Evolutionary conservation across 306 rosid species (phyloP).

Genomic region (Arachis stenosperma): DNA sequence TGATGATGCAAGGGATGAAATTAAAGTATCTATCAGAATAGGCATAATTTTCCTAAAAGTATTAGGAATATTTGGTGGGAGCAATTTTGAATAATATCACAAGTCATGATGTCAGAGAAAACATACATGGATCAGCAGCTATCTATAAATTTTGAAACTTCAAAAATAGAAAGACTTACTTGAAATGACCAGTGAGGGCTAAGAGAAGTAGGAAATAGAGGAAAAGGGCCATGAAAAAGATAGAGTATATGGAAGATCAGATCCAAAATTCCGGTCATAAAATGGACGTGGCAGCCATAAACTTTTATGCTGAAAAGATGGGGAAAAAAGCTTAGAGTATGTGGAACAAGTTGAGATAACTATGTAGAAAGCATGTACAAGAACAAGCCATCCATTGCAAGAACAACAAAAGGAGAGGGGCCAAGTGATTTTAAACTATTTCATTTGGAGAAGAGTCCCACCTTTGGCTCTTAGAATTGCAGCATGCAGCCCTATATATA

Average conservation of each 20-base stretch:
- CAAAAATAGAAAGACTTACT: slow-evolving; percentile 55
- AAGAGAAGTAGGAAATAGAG: slow-evolving; percentile 58
- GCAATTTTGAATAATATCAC: slow-evolving; percentile 81
- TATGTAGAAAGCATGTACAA: too few relatives aligned
- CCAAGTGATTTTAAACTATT: too few relatives aligned
- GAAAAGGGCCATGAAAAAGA: slow-evolving; percentile 52
- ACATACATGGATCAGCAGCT: not conserved
- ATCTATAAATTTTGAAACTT: not conserved
- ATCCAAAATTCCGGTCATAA: too few relatives aligned
- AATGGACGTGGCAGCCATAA: too few relatives aligned
- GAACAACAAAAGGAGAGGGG: too few relatives aligned
- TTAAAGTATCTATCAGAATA: slow-evolving; percentile 91
- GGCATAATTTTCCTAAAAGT: slow-evolving; percentile 97
- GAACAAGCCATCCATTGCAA: too few relatives aligned
- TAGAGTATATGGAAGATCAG: not conserved
- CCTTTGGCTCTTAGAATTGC: too few relatives aligned
- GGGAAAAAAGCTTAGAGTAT: too few relatives aligned
- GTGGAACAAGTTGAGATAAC: too few relatives aligned
- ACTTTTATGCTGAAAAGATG: too few relatives aligned
- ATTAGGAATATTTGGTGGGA: slow-evolving; percentile 95
- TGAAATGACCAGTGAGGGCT: slow-evolving; percentile 61
- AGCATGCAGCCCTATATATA: too few relatives aligned
- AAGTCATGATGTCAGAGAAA: slow-evolving; percentile 15
- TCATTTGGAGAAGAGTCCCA: too few relatives aligned
- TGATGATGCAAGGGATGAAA: slow-evolving; percentile 89